Conservation (phyloP, 257 asterid genomes). For the Handroanthus guayacan region DNA sequence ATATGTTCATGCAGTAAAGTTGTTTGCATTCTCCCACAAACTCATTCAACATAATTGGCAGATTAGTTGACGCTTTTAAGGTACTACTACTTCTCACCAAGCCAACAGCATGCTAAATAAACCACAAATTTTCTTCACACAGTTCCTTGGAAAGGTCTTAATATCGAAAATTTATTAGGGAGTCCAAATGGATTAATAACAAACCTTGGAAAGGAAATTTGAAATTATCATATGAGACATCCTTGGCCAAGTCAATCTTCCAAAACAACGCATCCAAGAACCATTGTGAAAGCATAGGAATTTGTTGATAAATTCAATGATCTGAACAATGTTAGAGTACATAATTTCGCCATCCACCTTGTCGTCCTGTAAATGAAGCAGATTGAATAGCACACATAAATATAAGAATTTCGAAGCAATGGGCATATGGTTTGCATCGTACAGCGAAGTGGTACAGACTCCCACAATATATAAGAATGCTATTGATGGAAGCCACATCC, state of each 20-base stretch:
- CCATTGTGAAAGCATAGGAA: constrained; percentile 69
- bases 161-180: neutral
- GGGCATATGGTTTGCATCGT: constrained; percentile 19
- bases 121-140: constrained; percentile 17
- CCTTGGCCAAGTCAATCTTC: constrained; percentile 96
- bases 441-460: constrained; percentile 1
- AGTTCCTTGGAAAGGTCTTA: constrained; percentile 29
- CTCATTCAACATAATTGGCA: constrained; percentile 8
- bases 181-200: constrained; percentile 16
- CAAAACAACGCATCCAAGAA: constrained; percentile 80
- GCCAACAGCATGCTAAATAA: constrained; percentile 22
- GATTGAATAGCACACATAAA: constrained; percentile 27
- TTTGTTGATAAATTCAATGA: constrained; percentile 61
- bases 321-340: constrained; percentile 63
- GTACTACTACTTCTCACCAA: constrained; percentile 14
- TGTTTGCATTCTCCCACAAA: constrained; percentile 4
- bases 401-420: constrained; percentile 11
- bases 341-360: constrained; percentile 70
- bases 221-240: constrained; percentile 87
- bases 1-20: constrained; percentile 3
- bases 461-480: neutral
- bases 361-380: constrained; percentile 53
- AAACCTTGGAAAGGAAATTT: constrained; percentile 87
- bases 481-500: constrained; percentile 24
- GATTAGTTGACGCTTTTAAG: constrained; percentile 13